Evolutionary conservation across 371 early-diverging fungal species (phyloP).

Genomic region (Entomophthora muscae): DNA sequence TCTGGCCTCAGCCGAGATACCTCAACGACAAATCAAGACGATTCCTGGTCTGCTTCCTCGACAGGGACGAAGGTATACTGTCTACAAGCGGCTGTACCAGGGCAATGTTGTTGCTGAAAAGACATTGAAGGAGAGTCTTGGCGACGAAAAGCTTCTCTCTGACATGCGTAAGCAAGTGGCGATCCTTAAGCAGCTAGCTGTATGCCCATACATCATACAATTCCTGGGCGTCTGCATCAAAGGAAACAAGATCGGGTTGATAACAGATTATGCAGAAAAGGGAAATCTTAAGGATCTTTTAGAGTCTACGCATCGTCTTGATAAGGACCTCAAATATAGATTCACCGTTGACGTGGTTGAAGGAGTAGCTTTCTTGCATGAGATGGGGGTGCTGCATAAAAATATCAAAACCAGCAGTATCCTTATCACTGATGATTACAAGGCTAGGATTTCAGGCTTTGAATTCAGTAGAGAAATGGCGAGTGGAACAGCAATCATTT

Average conservation of each 20-base stretch:
- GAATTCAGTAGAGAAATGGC: conserved; percentile 4
- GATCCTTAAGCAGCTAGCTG: conserved; percentile 1
- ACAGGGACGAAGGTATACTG: conserved; percentile 1
- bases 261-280: conserved; percentile 7
- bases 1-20: conserved; percentile 1
- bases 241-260: not conserved
- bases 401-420: conserved; percentile 25
- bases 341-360: conserved; percentile 18
- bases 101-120: conserved; percentile 3
- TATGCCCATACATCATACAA: conserved; percentile 7
- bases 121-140: not conserved
- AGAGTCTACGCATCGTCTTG: not conserved
- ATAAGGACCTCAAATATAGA: not conserved
- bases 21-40: not conserved
- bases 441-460: conserved; percentile 5
- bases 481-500: not conserved
- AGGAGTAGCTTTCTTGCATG: conserved; percentile 33
- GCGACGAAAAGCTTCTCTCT: not conserved
- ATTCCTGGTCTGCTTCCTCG: conserved; percentile 1
- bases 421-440: conserved; percentile 1
- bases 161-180: conserved; percentile 6
- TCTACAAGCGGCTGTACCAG: conserved; percentile 3
- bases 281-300: conserved; percentile 7
- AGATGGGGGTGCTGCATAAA: conserved; percentile 38
- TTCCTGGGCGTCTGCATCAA: conserved; percentile 4